Conservation (phyloP, 495 filamentous ascomycete species). For the Barbatosphaeria neglecta region DNA sequence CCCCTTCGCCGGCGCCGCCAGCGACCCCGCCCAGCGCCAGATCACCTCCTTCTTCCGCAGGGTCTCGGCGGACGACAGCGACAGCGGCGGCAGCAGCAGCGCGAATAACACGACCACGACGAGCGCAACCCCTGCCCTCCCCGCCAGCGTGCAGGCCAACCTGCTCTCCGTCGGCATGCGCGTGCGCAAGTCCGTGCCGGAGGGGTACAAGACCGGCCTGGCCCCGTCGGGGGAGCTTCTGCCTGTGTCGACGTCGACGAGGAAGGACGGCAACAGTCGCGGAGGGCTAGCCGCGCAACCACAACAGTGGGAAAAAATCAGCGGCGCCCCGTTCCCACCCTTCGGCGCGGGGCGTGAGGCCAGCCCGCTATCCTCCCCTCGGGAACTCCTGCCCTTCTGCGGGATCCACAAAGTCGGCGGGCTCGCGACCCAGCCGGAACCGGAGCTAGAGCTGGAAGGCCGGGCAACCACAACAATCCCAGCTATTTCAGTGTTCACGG, state of each 20-base stretch:
- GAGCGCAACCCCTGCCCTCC: constrained; percentile 38
- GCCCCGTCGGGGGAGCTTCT: too few species aligned
- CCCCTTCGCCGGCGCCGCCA: constrained; percentile 38
- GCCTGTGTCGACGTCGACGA: too few species aligned
- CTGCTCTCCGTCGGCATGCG: constrained; percentile 86
- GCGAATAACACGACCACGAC: too few species aligned
- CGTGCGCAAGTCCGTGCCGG: constrained; percentile 78
- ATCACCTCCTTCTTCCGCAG: constrained; percentile 38
- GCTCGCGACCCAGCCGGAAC: constrained; percentile 28
- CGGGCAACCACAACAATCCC: background rate
- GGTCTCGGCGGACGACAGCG: constrained; percentile 1
- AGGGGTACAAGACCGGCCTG: constrained; percentile 75
- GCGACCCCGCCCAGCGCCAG: constrained; percentile 35
- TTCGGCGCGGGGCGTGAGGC: too few species aligned
- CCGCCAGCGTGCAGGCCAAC: constrained; percentile 56
- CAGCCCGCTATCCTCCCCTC: constrained; percentile 8
- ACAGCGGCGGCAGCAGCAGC: background rate
- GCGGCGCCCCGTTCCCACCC: too few species aligned
- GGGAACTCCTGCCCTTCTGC: constrained; percentile 66
- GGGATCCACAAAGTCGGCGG: constrained; percentile 58
- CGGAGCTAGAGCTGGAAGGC: background rate
- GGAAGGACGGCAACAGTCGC: too few species aligned
- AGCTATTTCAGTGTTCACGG: background rate
- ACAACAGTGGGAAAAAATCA: too few species aligned
- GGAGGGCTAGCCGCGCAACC: too few species aligned